Evolutionary conservation across 2,329 filamentous ascomycete genomes (phyloP).

Genomic region (Colletotrichum sidae): DNA sequence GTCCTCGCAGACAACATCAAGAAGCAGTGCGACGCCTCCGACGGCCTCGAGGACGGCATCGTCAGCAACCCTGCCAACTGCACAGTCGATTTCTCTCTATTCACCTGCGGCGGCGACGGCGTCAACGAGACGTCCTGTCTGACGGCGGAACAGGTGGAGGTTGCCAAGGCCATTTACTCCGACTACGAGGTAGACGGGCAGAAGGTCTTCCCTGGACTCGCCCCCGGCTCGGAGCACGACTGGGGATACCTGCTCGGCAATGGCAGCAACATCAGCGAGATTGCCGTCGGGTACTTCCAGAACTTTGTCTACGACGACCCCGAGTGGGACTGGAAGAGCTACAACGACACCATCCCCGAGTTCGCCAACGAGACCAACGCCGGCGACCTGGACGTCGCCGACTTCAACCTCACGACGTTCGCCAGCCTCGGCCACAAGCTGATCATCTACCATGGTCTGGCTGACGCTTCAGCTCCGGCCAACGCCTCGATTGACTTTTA

Average conservation of each 20-base stretch:
- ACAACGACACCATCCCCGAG: conserved; percentile 45
- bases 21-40: conserved; percentile 62
- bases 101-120: conserved; percentile 49
- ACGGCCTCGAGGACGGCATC: conserved; percentile 62
- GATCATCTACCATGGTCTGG: conserved; percentile 56
- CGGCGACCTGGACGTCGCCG: conserved; percentile 50
- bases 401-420: conserved; percentile 52
- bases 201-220: conserved; percentile 53
- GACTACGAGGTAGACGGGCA: conserved; percentile 44
- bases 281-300: conserved; percentile 49
- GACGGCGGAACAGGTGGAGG: conserved; percentile 53
- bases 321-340: conserved; percentile 45
- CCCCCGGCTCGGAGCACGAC: conserved; percentile 57
- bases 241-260: conserved; percentile 47
- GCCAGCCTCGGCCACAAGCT: conserved; percentile 54
- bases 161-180: conserved; percentile 45
- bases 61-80: conserved; percentile 60
- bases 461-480: conserved; percentile 52
- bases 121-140: conserved; percentile 51
- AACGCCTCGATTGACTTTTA: conserved; percentile 51
- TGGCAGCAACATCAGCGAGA: conserved; percentile 47
- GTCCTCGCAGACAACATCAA: conserved; percentile 56
- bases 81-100: conserved; percentile 53
- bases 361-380: conserved; percentile 49
- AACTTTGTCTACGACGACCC: conserved; percentile 51